Conservation (phyloP, 192 early-diverging fungal genomes). For the Coemansia furcata region DNA sequence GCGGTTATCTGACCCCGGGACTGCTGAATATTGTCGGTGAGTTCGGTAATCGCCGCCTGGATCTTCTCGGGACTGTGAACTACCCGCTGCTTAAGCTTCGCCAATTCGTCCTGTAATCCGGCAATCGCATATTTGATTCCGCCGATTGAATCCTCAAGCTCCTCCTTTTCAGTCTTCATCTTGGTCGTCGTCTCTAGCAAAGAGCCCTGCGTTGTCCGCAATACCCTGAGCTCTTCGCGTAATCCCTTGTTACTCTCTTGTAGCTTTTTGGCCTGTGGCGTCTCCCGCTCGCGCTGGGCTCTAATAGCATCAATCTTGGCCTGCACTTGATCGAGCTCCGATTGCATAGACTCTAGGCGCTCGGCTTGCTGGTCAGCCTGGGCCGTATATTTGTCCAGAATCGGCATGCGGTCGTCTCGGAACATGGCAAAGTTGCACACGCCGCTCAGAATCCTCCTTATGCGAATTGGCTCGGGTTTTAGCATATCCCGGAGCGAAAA, state of each 20-base stretch:
- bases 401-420: constrained; percentile 69
- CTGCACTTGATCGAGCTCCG: constrained; percentile 57
- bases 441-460: constrained; percentile 72
- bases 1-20: constrained; percentile 49
- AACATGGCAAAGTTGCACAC: constrained; percentile 93
- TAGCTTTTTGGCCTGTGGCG: constrained; percentile 51
- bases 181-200: constrained; percentile 42
- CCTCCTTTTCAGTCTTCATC: constrained; percentile 55
- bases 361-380: constrained; percentile 56
- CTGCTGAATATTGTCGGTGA: constrained; percentile 48
- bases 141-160: constrained; percentile 57
- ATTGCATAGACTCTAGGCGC: constrained; percentile 41
- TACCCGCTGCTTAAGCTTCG: constrained; percentile 58
- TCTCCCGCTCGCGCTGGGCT: constrained; percentile 55
- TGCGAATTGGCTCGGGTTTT: constrained; percentile 67
- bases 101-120: constrained; percentile 50
- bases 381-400: constrained; percentile 62
- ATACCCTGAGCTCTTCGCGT: constrained; percentile 57
- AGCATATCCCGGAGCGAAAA: constrained; percentile 78
- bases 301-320: constrained; percentile 56
- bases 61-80: constrained; percentile 77
- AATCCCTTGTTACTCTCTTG: constrained; percentile 55
- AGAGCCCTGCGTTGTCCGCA: constrained; percentile 44
- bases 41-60: constrained; percentile 63
- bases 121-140: constrained; percentile 51